phyloP scores from a whole-genome alignment of 2,329 filamentous ascomycete genomes.

The Beauveria sp. region DNA sequence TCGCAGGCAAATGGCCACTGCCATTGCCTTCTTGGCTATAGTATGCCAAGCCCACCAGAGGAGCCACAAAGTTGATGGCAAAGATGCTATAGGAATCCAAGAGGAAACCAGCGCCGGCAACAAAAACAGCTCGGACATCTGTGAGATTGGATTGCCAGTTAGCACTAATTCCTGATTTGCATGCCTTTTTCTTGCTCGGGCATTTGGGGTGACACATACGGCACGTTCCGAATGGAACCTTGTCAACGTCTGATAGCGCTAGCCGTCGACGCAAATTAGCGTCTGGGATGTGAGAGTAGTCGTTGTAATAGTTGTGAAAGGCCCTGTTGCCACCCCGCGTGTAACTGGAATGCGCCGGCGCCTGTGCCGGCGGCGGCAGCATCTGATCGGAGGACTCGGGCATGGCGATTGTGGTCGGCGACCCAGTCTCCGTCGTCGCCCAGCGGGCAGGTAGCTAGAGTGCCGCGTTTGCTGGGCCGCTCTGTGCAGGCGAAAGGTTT shows the following conservation, averaged over 20 bases:
- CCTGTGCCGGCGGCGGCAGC: slow-evolving; percentile 33
- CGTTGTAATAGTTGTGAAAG: slow-evolving; percentile 69
- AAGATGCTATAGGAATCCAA: slow-evolving; percentile 79
- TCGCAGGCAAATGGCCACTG: slow-evolving; percentile 52
- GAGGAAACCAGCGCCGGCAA: slow-evolving; percentile 78
- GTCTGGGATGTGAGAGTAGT: slow-evolving; percentile 57
- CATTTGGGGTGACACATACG: slow-evolving; percentile 29
- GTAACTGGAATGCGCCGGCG: slow-evolving; percentile 21
- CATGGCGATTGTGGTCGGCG: not conserved
- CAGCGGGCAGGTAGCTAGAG: not conserved
- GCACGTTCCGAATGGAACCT: slow-evolving; percentile 68
- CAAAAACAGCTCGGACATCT: slow-evolving; percentile 63
- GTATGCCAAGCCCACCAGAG: slow-evolving; percentile 68
- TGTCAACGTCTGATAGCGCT: slow-evolving; percentile 72
- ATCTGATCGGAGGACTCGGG: slow-evolving; percentile 26
- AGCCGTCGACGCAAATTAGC: slow-evolving; percentile 69
- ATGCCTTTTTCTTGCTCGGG: not conserved
- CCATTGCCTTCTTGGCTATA: slow-evolving; percentile 48
- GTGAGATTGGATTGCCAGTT: not conserved
- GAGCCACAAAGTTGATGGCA: slow-evolving; percentile 66
- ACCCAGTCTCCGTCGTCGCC: not conserved
- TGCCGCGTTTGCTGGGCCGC: not conserved
- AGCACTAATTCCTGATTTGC: not conserved
- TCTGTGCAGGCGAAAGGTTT: not conserved
- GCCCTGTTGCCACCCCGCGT: slow-evolving; percentile 59